Base-by-base conservation (phyloP, 2,329 filamentous ascomycete species). In the Talaromyces albobiverticillius region DNA sequence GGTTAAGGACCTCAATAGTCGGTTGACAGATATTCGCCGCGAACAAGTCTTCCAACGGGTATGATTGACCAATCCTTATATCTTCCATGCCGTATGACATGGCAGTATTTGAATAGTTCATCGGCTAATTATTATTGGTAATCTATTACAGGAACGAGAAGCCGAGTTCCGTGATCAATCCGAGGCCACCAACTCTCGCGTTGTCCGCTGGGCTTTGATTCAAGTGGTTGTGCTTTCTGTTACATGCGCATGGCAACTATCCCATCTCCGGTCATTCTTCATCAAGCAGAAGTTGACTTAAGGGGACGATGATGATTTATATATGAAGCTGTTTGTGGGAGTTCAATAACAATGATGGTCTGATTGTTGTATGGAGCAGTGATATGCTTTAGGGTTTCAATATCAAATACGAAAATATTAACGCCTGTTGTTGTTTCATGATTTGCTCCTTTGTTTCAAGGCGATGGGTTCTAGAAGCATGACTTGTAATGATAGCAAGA, bases 201-300 rank as follows among this genome's bases (percentile, higher is more conserved):
- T 97, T 60, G 85, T 97, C 48, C 86, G 91, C 64, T 99, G 94
- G 93, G 93, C 94, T 62, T 68, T 96, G 61, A 87, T 97, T 62
- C 94, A 99, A 75, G 78, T 97, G 57, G 82, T 85, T 50, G 84
- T 97, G 34, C 80, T 99, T 51, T 89, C 86, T 53, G 80, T 87
- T 53, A 96, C 94, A 31, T 99, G 94, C 76, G 89, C 90, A 58
- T 99, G 94, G 94, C 94, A 99, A 75, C 80, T 99, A 45, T 95
- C 91, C 51, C 93, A 99, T 76, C 82, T 99, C 65, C 84, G 94
- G 63, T 88, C 89, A 45, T 99, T 99, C 83, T 99, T 99, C 79
- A 99, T 99, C 80, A 99, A 99, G 83, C 93, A 97, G 80, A 99
- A 99, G 82, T 85, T 99, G 71, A 97, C 94, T 57, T 99, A 84